Percentiles rank a stretch among this genome's conserved stretches.
These are phyloP conservation scores for Leccinum pachyderme DNA, from an alignment of 1,284 basidiomycete species.

Conservation along the genomic window DNA sequence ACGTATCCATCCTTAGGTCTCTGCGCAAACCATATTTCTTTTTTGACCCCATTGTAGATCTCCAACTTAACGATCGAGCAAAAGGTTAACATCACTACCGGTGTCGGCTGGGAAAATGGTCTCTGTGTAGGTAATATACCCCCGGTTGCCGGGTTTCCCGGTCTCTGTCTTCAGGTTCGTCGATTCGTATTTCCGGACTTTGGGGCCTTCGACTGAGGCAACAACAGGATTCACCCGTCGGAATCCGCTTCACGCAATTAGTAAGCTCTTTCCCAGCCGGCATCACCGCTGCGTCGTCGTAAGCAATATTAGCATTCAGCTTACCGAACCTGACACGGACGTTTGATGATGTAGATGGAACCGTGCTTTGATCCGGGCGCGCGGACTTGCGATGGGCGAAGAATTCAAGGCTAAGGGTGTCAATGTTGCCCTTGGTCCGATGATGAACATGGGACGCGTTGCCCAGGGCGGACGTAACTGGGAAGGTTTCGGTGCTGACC, in stretches of 20 bases:
- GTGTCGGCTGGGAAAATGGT: constrained; percentile 39
- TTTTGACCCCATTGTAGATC: constrained; percentile 22
- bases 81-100: constrained; percentile 43
- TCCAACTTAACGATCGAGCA: constrained; percentile 38
- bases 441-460: constrained; percentile 50
- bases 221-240: constrained; percentile 49
- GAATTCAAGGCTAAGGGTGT: constrained; percentile 77
- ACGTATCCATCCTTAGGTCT: constrained; percentile 5
- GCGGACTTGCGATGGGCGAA: constrained; percentile 69
- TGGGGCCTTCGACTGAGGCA: not conserved
- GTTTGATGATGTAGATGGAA: constrained; percentile 26
- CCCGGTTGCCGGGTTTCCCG: constrained; percentile 26
- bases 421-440: constrained; percentile 60
- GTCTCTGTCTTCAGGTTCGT: constrained; percentile 32
- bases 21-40: not conserved
- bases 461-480: constrained; percentile 63
- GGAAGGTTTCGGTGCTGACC: constrained; percentile 69
- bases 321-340: not conserved
- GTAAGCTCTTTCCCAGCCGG: constrained; percentile 52
- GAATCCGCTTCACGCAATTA: constrained; percentile 41
- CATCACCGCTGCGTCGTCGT: constrained; percentile 56
- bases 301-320: constrained; percentile 25
- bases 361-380: constrained; percentile 48
- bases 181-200: not conserved
- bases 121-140: constrained; percentile 45